Conservation (phyloP, 305 asterid species). For the Fraxinus sp. region DNA sequence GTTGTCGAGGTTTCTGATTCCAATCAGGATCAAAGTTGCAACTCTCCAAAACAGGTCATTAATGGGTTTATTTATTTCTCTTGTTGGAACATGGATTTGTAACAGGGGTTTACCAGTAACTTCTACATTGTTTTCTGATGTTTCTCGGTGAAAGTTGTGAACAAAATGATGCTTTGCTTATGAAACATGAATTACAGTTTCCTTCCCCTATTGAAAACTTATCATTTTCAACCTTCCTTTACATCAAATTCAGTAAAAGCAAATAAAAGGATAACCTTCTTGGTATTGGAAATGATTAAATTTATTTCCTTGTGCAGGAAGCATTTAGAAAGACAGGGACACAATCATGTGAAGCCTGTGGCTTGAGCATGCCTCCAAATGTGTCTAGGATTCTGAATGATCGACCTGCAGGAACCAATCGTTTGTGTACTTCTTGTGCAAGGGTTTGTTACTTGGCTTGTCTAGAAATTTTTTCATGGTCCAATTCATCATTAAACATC, state of each 20-base stretch:
- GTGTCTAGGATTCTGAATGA: constrained; percentile 49
- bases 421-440: constrained; percentile 84
- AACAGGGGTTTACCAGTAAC: constrained; percentile 4
- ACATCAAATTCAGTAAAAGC: background rate
- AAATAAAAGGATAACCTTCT: constrained; percentile 16
- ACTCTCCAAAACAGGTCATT: constrained; percentile 56
- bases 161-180: background rate
- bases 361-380: constrained; percentile 52
- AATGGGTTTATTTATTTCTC: constrained; percentile 4
- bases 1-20: constrained; percentile 59
- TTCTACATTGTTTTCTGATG: constrained; percentile 18
- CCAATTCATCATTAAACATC: constrained; percentile 26
- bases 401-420: constrained; percentile 53
- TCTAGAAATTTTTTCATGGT: constrained; percentile 8
- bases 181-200: constrained; percentile 11
- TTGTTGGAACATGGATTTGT: background rate
- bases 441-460: constrained; percentile 64
- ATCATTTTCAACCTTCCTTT: background rate
- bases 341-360: constrained; percentile 84
- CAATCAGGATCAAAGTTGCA: constrained; percentile 55
- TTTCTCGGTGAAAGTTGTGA: constrained; percentile 21
- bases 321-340: constrained; percentile 46
- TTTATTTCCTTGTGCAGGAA: constrained; percentile 46
- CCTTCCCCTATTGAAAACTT: background rate
- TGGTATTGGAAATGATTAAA: constrained; percentile 12